A percentile compares a stretch with the other conserved stretches of the same genome.
Evolutionary conservation across 139 green algal genomes (phyloP).

Genomic region (Tetraselmis striata): DNA sequence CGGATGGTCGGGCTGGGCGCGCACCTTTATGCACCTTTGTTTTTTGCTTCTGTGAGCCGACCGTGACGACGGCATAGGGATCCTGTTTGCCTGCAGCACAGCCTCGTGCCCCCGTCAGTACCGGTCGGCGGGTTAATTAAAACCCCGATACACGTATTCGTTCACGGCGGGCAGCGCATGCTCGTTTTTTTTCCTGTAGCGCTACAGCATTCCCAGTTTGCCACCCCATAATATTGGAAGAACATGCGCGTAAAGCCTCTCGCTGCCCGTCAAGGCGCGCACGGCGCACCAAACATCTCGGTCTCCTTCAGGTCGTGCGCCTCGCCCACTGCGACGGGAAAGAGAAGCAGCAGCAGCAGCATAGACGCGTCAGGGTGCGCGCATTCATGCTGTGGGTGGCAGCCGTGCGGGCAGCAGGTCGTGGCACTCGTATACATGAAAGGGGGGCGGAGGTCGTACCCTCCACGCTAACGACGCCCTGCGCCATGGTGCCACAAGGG

Average conservation of each 20-base stretch:
- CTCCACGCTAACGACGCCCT: background rate
- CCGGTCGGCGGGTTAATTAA: too few relatives aligned
- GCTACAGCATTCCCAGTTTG: background rate
- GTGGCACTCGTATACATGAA: too few relatives aligned
- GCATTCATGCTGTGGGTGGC: too few relatives aligned
- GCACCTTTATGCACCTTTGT: background rate
- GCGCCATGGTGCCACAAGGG: background rate
- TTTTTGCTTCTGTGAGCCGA: background rate
- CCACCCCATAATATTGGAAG: background rate
- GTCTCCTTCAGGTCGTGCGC: background rate
- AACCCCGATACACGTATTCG: background rate
- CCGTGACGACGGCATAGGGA: background rate
- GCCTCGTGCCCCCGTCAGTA: background rate
- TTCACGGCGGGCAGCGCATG: too few relatives aligned
- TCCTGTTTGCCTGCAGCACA: background rate
- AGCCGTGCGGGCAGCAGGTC: background rate
- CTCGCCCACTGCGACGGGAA: background rate
- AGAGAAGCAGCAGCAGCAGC: background rate
- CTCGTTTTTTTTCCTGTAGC: too few relatives aligned
- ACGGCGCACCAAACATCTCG: background rate
- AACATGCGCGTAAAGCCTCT: too few relatives aligned
- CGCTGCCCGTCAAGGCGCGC: too few relatives aligned
- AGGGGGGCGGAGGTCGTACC: background rate
- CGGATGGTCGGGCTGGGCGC: background rate
- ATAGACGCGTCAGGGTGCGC: background rate